Evolutionary conservation across 306 rosid species (phyloP).

Genomic region (Cicer yamashitae): DNA sequence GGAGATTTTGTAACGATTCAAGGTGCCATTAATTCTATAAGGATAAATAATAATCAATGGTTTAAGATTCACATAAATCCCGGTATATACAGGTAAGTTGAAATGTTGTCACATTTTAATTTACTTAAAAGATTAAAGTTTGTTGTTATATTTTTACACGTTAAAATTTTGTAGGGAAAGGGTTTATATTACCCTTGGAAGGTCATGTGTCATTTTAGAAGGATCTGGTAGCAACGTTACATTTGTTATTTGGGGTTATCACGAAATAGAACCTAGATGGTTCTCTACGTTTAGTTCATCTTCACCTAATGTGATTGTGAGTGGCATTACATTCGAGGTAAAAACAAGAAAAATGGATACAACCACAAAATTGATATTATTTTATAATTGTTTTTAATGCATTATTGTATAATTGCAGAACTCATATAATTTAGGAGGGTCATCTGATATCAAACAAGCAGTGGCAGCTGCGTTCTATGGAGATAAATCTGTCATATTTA

Average conservation of each 20-base stretch:
- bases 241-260: background rate
- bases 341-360: background rate
- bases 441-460: background rate
- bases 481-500: background rate
- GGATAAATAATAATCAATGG: constrained; percentile 34
- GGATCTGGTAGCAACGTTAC: background rate
- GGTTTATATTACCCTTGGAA: background rate
- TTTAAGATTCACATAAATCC: constrained; percentile 41
- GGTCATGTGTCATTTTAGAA: background rate
- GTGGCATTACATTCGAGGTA: constrained; percentile 2
- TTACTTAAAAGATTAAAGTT: background rate
- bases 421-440: background rate
- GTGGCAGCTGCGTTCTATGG: background rate
- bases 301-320: constrained; percentile 16
- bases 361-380: too few relatives aligned
- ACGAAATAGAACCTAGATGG: background rate
- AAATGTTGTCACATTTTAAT: background rate
- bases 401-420: background rate
- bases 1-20: background rate
- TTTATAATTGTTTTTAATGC: background rate
- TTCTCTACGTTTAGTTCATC: background rate
- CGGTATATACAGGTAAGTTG: constrained; percentile 45
- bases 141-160: background rate
- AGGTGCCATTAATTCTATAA: constrained; percentile 50
- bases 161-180: background rate